Conservation (phyloP, 768 basidiomycete genomes). For the Amanita polypyramis region DNA sequence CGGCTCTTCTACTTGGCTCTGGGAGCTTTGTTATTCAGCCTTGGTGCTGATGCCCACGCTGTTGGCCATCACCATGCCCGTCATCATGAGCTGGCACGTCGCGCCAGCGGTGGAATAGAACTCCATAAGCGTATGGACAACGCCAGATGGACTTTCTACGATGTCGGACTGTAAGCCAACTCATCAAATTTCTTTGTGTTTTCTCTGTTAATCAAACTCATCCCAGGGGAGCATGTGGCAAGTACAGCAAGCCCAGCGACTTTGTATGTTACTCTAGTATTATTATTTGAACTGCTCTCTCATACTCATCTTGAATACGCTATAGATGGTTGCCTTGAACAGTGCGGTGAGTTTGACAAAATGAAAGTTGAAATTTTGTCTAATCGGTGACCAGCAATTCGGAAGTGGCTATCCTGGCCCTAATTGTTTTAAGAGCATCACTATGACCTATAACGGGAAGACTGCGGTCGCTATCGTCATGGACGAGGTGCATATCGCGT, state of each 20-base stretch:
- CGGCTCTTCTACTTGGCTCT: constrained; percentile 18
- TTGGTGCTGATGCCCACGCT: constrained; percentile 25
- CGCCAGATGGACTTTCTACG: constrained; percentile 46
- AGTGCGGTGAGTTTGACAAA: constrained; percentile 19
- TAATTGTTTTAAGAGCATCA: constrained; percentile 50
- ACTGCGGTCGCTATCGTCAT: constrained; percentile 45
- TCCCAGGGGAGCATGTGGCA: constrained; percentile 48
- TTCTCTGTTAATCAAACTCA: constrained; percentile 5
- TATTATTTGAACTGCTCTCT: background rate
- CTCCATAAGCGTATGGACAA: constrained; percentile 27
- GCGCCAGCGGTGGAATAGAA: constrained; percentile 29
- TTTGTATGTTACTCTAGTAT: constrained; percentile 25
- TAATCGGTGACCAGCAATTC: constrained; percentile 29
- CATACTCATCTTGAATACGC: background rate
- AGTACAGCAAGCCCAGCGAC: constrained; percentile 25
- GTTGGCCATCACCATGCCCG: constrained; percentile 23
- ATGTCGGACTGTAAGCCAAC: constrained; percentile 36
- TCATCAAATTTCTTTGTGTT: background rate
- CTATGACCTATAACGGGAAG: constrained; percentile 52
- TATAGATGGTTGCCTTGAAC: constrained; percentile 46
- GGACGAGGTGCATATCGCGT: constrained; percentile 39
- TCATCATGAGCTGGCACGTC: constrained; percentile 40
- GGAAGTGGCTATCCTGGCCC: constrained; percentile 55
- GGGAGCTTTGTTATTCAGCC: constrained; percentile 23
- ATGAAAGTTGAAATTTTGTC: background rate